Base-by-base conservation (phyloP, 73 alveolate species). In the Stentor roeselii region DNA sequence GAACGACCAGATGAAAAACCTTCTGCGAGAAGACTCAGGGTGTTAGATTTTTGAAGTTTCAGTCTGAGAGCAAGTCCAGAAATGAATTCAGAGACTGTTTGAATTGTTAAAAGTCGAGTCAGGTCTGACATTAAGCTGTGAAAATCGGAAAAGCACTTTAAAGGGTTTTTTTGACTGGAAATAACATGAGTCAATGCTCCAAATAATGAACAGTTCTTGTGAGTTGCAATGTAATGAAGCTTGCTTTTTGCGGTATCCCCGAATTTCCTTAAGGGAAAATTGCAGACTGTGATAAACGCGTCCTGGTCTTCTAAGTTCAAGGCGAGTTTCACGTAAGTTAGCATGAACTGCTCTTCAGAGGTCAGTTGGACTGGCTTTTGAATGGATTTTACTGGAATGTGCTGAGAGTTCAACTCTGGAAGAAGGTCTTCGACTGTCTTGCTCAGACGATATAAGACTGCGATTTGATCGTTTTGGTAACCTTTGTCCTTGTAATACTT, bases 391-490 rank as follows among this genome's bases (percentile, higher is more conserved):
- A 78, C 86, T 3, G 95, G 96, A 14, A 90, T 84, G 50, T 74
- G 38, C 40, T 60, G 75, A 60, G 76, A 30, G 35, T 76, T 76
- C 80, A 92, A 83, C 0, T 42, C 87, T 38, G 75, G 77, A 83
- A 83, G 89, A 59, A 92, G 74, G 11, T 39, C 50, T 77, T 32
- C 30, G 14, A 76, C 82, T 59, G 82, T 88, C 14, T 36, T 21
- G 75, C 87, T 84, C 36, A 89, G 60, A 77, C 97, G 86, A 82
- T 60, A 75, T 39, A 92, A 84, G 82, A 92, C 83, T 50, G 90
- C 94, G 15, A 92, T 87, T 61, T 92, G 83, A 60, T 86, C 88
- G 75, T 80, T 84, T 30, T 87, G 59, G 35, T 86, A 77, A 75
- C 78, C 85, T 50, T 50, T 78, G 11, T 42, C 80, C 3, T 82